Conservation (phyloP, 2,329 filamentous ascomycete species). For the Botryotinia calthae region DNA sequence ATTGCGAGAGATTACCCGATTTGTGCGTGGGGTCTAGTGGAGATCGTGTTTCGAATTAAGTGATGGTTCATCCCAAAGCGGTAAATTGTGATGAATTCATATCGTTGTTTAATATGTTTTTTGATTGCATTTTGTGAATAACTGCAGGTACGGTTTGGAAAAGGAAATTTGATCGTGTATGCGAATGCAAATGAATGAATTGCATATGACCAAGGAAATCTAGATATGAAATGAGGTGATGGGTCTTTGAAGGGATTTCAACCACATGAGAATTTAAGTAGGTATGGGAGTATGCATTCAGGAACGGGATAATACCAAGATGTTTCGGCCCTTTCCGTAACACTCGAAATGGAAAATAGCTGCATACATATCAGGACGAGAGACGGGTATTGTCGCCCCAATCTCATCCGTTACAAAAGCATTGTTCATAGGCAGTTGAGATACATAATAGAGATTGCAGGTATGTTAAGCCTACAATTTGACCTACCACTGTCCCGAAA, state of each 20-base stretch:
- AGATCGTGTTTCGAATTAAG: constrained; percentile 19
- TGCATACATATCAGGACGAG: constrained; percentile 12
- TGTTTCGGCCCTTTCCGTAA: neutral
- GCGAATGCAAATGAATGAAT: neutral
- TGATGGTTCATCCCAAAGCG: constrained; percentile 3
- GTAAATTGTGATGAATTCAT: neutral
- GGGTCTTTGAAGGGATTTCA: neutral
- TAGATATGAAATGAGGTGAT: constrained; percentile 6
- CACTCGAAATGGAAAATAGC: neutral
- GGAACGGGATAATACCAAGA: neutral
- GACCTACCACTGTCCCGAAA: neutral
- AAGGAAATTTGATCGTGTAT: constrained; percentile 15
- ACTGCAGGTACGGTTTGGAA: constrained; percentile 12
- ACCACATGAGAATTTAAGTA: neutral
- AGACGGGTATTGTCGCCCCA: neutral
- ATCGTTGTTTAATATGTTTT: constrained; percentile 18
- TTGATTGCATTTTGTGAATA: constrained; percentile 16
- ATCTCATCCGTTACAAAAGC: neutral
- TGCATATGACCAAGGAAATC: neutral
- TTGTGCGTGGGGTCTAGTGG: constrained; percentile 14
- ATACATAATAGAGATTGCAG: neutral
- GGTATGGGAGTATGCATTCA: neutral
- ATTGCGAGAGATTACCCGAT: constrained; percentile 21
- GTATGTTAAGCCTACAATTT: neutral
- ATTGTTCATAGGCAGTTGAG: neutral